A percentile compares a stretch with the other conserved stretches of the same genome.
Conservation (phyloP, 2,329 filamentous ascomycete species). For the Pseudocercospora macadamiae region DNA sequence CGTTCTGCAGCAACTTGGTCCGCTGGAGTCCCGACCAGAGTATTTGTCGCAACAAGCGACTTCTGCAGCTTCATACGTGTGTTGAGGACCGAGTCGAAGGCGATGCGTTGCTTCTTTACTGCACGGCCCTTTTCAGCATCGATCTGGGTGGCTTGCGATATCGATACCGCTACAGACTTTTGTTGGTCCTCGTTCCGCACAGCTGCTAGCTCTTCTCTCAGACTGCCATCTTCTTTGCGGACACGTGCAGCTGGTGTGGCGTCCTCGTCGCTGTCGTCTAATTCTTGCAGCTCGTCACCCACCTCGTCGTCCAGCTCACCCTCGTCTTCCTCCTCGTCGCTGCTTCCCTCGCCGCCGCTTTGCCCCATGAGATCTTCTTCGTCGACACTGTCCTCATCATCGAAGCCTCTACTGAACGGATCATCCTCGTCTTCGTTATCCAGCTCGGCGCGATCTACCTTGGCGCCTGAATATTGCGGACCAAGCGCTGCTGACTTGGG, state of each 20-base stretch:
- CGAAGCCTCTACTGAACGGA: slow-evolving; percentile 48
- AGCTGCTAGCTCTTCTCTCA: slow-evolving; percentile 69
- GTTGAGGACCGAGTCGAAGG: slow-evolving; percentile 87
- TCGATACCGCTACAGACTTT: slow-evolving; percentile 65
- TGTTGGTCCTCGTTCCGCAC: slow-evolving; percentile 51
- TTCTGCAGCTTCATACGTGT: slow-evolving; percentile 92
- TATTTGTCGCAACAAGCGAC: slow-evolving; percentile 79
- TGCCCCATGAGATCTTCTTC: too few species aligned
- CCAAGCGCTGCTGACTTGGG: slow-evolving; percentile 71
- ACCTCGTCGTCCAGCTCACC: slow-evolving; percentile 15
- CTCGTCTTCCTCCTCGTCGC: slow-evolving; percentile 34
- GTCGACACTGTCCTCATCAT: slow-evolving; percentile 53
- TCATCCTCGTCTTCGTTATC: slow-evolving; percentile 58
- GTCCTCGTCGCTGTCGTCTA: slow-evolving; percentile 32
- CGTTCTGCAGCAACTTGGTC: slow-evolving; percentile 45
- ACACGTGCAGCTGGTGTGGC: too few species aligned
- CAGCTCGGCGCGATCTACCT: slow-evolving; percentile 70
- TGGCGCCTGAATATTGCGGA: slow-evolving; percentile 76
- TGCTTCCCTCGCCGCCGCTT: too few species aligned
- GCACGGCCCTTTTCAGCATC: slow-evolving; percentile 85
- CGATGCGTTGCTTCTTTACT: slow-evolving; percentile 80
- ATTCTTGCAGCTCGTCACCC: slow-evolving; percentile 44
- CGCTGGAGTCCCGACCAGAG: slow-evolving; percentile 53
- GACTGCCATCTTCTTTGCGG: slow-evolving; percentile 48
- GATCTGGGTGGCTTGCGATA: slow-evolving; percentile 68